These are phyloP conservation scores for Pseudogymnoascus verrucosus DNA, from an alignment of 2,329 filamentous ascomycete species.

Conservation along the genomic window DNA sequence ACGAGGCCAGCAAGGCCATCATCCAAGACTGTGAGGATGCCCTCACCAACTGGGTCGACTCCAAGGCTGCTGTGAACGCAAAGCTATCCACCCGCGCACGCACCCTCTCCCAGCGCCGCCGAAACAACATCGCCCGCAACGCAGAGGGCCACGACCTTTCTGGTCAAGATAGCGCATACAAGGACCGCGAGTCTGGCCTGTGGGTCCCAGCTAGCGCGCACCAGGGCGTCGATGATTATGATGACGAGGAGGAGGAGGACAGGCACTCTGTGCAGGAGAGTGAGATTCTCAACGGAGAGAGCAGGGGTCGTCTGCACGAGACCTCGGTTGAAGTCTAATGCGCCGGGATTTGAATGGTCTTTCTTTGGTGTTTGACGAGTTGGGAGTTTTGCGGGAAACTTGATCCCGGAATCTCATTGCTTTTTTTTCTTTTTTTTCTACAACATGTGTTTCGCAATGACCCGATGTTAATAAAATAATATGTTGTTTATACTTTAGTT, in stretches of 20 bases:
- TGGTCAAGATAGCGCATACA: conserved; percentile 69
- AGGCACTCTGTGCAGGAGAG: conserved; percentile 44
- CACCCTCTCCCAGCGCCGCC: conserved; percentile 77
- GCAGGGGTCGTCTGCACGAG: conserved; percentile 47
- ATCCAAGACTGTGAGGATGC: conserved; percentile 98
- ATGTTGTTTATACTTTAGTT: conserved; percentile 3
- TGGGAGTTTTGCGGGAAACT: conserved; percentile 7
- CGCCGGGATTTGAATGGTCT: not conserved
- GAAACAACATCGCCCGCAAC: conserved; percentile 60
- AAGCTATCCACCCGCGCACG: conserved; percentile 83
- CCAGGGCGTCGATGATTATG: conserved; percentile 47
- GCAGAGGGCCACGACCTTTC: conserved; percentile 74
- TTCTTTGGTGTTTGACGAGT: conserved; percentile 8
- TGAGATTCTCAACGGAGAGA: conserved; percentile 49
- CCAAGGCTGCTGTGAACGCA: conserved; percentile 79
- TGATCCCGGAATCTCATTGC: conserved; percentile 2
- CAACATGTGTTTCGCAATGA: conserved; percentile 6
- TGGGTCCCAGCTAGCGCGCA: conserved; percentile 72
- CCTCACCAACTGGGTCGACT: conserved; percentile 91
- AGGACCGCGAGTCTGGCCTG: conserved; percentile 66
- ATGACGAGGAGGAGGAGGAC: conserved; percentile 60
- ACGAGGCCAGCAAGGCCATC: conserved; percentile 96
- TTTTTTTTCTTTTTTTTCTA: conserved; percentile 4
- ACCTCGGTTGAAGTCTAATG: conserved; percentile 30
- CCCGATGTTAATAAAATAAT: conserved; percentile 9